Conservation (phyloP, 345 rosid genomes). For the Brassica rapa region DNA sequence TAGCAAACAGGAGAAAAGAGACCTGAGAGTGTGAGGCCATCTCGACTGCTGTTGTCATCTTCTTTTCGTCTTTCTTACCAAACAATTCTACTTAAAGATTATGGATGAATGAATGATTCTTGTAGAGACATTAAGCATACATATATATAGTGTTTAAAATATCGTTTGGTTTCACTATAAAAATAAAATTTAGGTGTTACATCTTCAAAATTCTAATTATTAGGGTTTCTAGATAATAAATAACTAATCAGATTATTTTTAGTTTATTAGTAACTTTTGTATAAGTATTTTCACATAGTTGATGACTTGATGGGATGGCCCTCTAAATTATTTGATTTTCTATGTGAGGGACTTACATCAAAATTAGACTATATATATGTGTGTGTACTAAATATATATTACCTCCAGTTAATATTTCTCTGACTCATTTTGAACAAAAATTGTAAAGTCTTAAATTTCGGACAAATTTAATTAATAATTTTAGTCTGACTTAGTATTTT, state of each 20-base stretch:
- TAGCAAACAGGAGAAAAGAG: background rate
- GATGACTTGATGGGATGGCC: background rate
- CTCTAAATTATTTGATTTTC: background rate
- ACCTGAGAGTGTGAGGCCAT: constrained; percentile 32
- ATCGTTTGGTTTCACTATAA: background rate
- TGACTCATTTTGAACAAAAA: too few species aligned
- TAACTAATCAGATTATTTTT: background rate
- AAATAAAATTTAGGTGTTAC: background rate
- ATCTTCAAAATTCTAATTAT: background rate
- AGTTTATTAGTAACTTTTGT: background rate
- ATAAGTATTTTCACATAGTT: background rate
- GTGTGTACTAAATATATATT: too few species aligned
- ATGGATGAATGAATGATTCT: background rate
- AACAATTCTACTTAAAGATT: background rate
- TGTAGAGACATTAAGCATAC: background rate
- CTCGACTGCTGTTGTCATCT: background rate
- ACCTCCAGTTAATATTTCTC: too few species aligned
- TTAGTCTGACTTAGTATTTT: too few species aligned
- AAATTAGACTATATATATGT: too few species aligned
- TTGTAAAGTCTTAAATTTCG: too few species aligned
- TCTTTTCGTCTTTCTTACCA: background rate
- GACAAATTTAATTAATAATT: too few species aligned
- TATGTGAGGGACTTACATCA: too few species aligned
- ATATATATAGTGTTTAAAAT: background rate
- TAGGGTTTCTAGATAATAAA: background rate